Evolutionary conservation across 768 basidiomycete genomes (phyloP).

Genomic region (Cystobasidiopsis lactophilus): DNA sequence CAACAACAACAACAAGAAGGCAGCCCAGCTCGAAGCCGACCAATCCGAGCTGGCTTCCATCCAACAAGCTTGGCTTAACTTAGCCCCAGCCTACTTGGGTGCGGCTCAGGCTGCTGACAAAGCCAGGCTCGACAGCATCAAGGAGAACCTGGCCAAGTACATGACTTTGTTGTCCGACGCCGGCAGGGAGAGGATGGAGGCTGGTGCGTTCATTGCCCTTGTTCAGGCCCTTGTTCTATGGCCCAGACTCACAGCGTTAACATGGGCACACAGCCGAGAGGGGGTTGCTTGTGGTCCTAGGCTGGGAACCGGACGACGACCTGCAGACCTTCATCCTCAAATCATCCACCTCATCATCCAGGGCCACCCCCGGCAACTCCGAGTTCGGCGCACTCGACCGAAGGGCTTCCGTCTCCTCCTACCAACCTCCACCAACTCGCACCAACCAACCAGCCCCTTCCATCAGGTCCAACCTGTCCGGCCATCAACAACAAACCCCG

Average conservation of each 20-base stretch:
- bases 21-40: no score
- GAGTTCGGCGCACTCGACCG: no score
- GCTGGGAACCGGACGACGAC: constrained; percentile 12
- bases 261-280: constrained; percentile 10
- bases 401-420: constrained; percentile 2
- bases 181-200: constrained; percentile 17
- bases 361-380: constrained; percentile 1
- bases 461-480: constrained; percentile 7
- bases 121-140: constrained; percentile 7
- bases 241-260: no score
- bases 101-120: constrained; percentile 7
- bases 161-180: constrained; percentile 15
- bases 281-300: constrained; percentile 8
- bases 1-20: no score
- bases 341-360: no score
- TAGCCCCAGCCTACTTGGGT: constrained; percentile 1
- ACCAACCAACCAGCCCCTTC: background rate
- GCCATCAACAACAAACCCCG: background rate
- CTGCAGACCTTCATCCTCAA: constrained; percentile 3
- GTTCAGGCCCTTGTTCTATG: no score
- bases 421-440: background rate
- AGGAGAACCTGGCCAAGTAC: constrained; percentile 9
- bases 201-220: no score
- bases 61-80: no score
- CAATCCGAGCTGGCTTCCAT: no score